A percentile compares a stretch with the other conserved stretches of the same genome.
Evolutionary conservation across 2,329 filamentous ascomycete genomes (phyloP).

Genomic region (Fusarium sp.): DNA sequence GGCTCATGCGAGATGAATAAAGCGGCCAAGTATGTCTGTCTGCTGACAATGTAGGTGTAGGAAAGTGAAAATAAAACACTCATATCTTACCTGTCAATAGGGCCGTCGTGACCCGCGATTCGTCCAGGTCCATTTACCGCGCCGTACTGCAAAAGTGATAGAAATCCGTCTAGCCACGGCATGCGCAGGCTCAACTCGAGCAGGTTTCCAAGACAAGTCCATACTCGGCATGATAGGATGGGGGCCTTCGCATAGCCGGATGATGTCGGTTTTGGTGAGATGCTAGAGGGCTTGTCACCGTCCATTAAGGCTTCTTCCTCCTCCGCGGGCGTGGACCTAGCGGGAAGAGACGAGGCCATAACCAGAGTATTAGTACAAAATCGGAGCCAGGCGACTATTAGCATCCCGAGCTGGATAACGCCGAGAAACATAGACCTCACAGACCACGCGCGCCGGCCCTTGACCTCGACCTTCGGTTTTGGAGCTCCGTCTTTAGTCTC

Average conservation of each 20-base stretch:
- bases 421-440: constrained; percentile 65
- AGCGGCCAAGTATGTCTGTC: constrained; percentile 20
- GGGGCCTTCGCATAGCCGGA: constrained; percentile 61
- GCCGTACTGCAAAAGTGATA: constrained; percentile 81
- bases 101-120: constrained; percentile 78
- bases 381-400: constrained; percentile 71
- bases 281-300: constrained; percentile 40
- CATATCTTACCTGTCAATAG: constrained; percentile 86
- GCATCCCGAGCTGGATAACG: constrained; percentile 64
- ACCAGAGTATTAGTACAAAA: constrained; percentile 72
- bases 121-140: constrained; percentile 78
- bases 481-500: constrained; percentile 24
- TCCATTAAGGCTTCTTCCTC: constrained; percentile 38
- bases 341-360: constrained; percentile 74
- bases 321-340: constrained; percentile 53
- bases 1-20: constrained; percentile 58
- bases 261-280: constrained; percentile 23
- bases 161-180: constrained; percentile 85
- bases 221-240: constrained; percentile 80
- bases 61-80: constrained; percentile 48
- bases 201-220: constrained; percentile 77
- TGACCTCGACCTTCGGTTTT: constrained; percentile 23
- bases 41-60: constrained; percentile 30
- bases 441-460: constrained; percentile 51
- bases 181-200: constrained; percentile 81